phyloP scores from a whole-genome alignment of 1,284 basidiomycete species.

The Cryptococcus neoformans region DNA sequence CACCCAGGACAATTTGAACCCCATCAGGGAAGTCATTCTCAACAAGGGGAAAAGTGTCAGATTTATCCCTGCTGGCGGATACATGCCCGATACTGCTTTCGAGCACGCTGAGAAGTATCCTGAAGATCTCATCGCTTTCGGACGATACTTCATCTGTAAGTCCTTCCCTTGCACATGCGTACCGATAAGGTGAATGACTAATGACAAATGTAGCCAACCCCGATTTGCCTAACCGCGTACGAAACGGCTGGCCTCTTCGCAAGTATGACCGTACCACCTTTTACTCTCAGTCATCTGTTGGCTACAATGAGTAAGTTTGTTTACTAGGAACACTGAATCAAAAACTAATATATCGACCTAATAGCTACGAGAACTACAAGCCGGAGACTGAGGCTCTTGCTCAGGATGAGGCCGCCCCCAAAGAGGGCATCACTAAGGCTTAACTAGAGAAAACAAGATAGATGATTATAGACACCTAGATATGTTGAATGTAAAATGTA shows the following conservation, averaged over 20 bases:
- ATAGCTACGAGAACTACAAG: not conserved
- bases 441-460: not conserved
- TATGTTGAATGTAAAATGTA: not conserved
- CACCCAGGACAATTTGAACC: conserved; percentile 19
- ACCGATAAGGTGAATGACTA: not conserved
- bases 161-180: not conserved
- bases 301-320: conserved; percentile 11
- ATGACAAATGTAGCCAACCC: conserved; percentile 47
- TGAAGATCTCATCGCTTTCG: conserved; percentile 54
- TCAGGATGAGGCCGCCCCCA: conserved; percentile 1
- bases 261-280: conserved; percentile 35
- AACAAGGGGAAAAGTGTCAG: conserved; percentile 13
- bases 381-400: not conserved
- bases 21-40: conserved; percentile 19
- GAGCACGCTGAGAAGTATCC: conserved; percentile 34
- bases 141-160: conserved; percentile 52
- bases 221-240: conserved; percentile 56
- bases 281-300: conserved; percentile 8
- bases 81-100: conserved; percentile 30
- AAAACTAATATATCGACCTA: no score
- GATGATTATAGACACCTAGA: not conserved
- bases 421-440: not conserved
- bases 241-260: conserved; percentile 35
- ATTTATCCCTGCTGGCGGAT: conserved; percentile 57
- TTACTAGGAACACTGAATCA: not conserved